phyloP scores from a whole-genome alignment of 345 rosid species.

The Raphanus raphanistrum region DNA sequence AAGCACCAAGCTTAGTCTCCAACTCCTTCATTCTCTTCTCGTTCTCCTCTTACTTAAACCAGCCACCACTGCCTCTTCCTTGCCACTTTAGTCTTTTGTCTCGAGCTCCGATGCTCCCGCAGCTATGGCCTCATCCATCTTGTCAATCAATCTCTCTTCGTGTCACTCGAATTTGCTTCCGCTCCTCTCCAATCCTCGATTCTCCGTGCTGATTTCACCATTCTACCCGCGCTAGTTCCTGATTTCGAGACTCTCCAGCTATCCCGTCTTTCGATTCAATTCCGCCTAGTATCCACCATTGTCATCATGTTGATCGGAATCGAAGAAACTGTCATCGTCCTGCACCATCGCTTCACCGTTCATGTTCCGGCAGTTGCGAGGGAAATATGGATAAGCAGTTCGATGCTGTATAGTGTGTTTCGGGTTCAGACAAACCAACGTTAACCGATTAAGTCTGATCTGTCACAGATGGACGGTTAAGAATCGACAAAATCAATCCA shows the following conservation, averaged over 20 bases:
- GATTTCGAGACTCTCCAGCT: conserved; percentile 55
- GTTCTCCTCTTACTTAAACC: conserved; percentile 44
- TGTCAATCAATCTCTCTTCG: conserved; percentile 50
- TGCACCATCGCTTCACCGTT: conserved; percentile 48
- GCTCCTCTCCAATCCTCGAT: conserved; percentile 41
- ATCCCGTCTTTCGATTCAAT: conserved; percentile 43
- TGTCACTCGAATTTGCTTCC: conserved; percentile 41
- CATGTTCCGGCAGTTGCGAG: not conserved
- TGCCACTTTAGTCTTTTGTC: not conserved
- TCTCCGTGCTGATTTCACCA: conserved; percentile 40
- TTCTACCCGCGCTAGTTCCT: conserved; percentile 44
- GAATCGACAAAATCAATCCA: not conserved
- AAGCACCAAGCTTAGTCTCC: conserved; percentile 65
- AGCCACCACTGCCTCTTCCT: conserved; percentile 55
- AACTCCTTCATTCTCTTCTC: conserved; percentile 59
- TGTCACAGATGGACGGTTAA: too few species aligned
- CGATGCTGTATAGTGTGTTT: not conserved
- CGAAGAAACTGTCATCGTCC: conserved; percentile 41
- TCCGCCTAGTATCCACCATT: conserved; percentile 39
- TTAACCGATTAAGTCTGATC: not conserved
- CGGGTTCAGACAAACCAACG: not conserved
- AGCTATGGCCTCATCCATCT: conserved; percentile 50
- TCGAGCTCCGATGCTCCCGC: conserved; percentile 64
- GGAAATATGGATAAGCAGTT: not conserved
- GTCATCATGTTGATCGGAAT: conserved; percentile 37